Percentiles rank a stretch among this genome's conserved stretches.
These are phyloP conservation scores for Penicillium chermesinum DNA, from an alignment of 495 filamentous ascomycete species.

Conservation along the genomic window DNA sequence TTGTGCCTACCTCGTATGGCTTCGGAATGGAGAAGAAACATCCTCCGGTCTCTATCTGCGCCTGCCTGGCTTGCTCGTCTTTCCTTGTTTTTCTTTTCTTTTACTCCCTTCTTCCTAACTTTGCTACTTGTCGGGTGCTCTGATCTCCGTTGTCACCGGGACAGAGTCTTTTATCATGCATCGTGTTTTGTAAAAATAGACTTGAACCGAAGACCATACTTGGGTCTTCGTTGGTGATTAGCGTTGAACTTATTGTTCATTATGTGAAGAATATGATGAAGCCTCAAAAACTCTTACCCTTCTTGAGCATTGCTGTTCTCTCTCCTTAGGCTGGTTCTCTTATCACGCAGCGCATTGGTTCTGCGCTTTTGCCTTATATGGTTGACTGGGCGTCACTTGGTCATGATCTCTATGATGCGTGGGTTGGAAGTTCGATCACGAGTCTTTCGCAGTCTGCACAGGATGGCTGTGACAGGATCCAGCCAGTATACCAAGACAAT, in stretches of 20 bases:
- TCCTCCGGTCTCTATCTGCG: no score
- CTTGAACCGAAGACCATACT: constrained; percentile 27
- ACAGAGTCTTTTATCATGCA: constrained; percentile 25
- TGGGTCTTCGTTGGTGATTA: constrained; percentile 37
- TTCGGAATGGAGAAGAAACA: background rate
- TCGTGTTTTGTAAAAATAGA: constrained; percentile 44
- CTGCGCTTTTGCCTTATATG: no score
- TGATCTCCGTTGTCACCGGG: constrained; percentile 9
- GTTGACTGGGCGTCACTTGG: no score
- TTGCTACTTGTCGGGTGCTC: constrained; percentile 6
- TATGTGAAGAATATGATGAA: constrained; percentile 41
- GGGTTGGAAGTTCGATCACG: no score
- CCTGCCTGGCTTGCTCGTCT: constrained; percentile 9
- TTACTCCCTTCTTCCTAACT: constrained; percentile 13
- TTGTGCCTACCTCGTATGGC: constrained; percentile 1
- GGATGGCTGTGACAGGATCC: no score
- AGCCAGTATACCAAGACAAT: no score
- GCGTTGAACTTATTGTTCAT: constrained; percentile 34
- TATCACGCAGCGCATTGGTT: no score
- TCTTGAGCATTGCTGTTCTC: no score
- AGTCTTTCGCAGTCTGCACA: no score
- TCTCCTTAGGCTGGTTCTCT: no score
- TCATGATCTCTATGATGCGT: no score
- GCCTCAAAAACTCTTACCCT: no score
- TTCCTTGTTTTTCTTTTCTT: constrained; percentile 13